These are phyloP conservation scores for Pterocarpus macrocarpus DNA, from an alignment of 306 rosid species.

Conservation along the genomic window DNA sequence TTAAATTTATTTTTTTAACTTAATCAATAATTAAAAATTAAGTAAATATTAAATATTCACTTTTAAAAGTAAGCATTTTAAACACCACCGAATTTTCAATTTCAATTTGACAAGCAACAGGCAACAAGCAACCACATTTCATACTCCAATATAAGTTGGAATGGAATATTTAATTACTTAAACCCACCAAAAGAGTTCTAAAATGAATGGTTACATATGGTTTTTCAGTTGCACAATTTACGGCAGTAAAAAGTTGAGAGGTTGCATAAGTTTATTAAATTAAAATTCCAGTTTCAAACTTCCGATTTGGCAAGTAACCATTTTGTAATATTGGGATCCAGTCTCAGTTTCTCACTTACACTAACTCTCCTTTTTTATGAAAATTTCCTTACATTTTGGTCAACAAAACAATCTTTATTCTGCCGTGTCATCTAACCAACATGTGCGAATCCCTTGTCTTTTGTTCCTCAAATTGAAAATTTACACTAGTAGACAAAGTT, in stretches of 20 bases:
- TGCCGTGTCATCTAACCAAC: conserved; percentile 26
- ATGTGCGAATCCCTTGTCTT: neutral
- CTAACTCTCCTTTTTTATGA: neutral
- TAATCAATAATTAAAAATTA: no score
- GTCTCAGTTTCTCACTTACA: neutral
- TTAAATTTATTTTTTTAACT: no score
- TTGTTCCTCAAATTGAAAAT: conserved; percentile 33
- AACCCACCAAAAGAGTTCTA: conserved; percentile 7
- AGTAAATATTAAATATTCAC: no score
- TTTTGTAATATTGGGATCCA: neutral
- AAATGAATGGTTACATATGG: neutral
- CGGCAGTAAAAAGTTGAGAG: conserved; percentile 23
- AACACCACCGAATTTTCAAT: conserved; percentile 12
- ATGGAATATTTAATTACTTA: neutral
- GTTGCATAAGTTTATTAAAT: conserved; percentile 4
- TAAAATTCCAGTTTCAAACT: conserved; percentile 10
- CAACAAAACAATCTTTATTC: conserved; percentile 36
- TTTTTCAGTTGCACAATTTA: neutral
- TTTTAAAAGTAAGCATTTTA: no score
- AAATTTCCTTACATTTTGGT: conserved; percentile 24
- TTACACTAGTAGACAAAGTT: neutral
- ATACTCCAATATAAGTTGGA: conserved; percentile 9
- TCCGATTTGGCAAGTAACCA: conserved; percentile 37
- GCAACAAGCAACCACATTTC: conserved; percentile 38
- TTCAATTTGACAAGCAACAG: conserved; percentile 53